Conservation (phyloP, 2,329 filamentous ascomycete species). For the Venturia aucupariae region DNA sequence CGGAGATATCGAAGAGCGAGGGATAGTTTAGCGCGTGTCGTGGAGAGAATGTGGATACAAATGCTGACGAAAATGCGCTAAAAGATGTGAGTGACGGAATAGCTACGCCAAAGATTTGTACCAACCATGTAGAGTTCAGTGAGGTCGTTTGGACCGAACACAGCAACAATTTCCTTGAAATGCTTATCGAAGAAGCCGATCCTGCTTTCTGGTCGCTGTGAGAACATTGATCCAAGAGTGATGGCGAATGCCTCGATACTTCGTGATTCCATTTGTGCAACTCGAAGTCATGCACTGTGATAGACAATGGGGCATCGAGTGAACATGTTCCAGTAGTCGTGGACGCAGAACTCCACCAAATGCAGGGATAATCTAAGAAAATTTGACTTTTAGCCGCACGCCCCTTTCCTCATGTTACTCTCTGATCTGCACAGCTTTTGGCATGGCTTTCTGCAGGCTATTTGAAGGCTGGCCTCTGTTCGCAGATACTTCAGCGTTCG, state of each 20-base stretch:
- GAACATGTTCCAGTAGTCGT: neutral
- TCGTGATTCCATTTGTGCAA: neutral
- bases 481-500: too few relatives aligned
- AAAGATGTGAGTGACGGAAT: neutral
- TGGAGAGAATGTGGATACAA: neutral
- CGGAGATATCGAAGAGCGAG: neutral
- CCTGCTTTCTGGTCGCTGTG: neutral
- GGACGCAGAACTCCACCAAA: neutral
- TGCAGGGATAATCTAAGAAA: neutral
- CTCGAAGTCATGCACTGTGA: neutral
- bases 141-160: neutral
- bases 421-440: neutral
- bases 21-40: neutral
- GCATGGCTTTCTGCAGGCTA: neutral
- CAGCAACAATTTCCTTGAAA: neutral
- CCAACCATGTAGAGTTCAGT: neutral
- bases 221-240: neutral
- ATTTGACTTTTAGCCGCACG: neutral
- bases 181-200: neutral
- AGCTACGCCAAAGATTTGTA: neutral
- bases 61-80: neutral
- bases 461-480: too few relatives aligned
- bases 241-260: neutral
- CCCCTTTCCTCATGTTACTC: neutral
- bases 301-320: neutral